Conservation (phyloP, 2,329 filamentous ascomycete genomes). For the Neopestalotiopsis rosae region DNA sequence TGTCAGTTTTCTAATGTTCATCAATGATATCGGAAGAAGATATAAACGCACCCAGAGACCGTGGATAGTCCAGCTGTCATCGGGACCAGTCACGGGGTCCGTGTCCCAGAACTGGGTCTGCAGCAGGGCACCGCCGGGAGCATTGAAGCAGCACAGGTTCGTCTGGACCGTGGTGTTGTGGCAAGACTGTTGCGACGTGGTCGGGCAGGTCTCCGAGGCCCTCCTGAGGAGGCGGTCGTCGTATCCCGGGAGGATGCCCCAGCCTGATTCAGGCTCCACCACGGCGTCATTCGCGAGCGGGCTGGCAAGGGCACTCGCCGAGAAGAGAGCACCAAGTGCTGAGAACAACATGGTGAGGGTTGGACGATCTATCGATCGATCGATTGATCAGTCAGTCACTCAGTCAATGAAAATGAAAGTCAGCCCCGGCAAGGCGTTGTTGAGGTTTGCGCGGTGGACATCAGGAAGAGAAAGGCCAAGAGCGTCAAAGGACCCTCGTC, state of each 20-base stretch:
- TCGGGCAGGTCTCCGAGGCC: constrained; percentile 3
- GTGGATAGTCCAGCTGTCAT: constrained; percentile 19
- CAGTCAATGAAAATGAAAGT: too few relatives aligned
- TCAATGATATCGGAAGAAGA: constrained; percentile 70
- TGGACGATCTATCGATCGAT: not conserved
- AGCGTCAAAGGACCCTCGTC: not conserved
- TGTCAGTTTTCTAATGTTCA: not conserved
- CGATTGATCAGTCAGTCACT: not conserved
- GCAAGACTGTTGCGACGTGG: constrained; percentile 14
- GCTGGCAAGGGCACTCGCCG: constrained; percentile 1
- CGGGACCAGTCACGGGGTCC: constrained; percentile 16
- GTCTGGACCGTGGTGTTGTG: constrained; percentile 18
- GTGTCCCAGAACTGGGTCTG: constrained; percentile 68
- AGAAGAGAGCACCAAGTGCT: not conserved
- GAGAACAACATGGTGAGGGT: constrained; percentile 3
- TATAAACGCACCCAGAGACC: constrained; percentile 14
- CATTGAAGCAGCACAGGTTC: constrained; percentile 76
- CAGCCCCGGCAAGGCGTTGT: not conserved
- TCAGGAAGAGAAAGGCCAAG: not conserved
- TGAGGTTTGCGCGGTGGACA: too few relatives aligned
- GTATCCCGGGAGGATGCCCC: too few relatives aligned
- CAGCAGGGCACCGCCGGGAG: constrained; percentile 72
- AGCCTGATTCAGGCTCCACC: too few relatives aligned
- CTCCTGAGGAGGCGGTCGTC: not conserved
- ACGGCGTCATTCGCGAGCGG: not conserved